Percentiles rank a stretch among this genome's conserved stretches.
Evolutionary conservation across 495 filamentous ascomycete genomes (phyloP).

Genomic region (Xylaria grammica): DNA sequence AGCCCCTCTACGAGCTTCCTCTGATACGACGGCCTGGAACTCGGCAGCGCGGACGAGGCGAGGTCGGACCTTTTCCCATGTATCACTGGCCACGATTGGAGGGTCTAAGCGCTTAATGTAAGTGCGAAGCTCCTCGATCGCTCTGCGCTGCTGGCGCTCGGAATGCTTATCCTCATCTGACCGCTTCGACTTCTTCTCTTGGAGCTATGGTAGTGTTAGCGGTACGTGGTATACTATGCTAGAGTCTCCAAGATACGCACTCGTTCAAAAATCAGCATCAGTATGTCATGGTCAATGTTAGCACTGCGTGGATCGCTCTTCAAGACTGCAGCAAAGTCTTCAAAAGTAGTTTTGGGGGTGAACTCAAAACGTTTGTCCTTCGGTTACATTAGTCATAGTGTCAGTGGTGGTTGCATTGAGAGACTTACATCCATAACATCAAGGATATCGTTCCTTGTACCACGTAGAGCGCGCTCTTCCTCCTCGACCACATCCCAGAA

Average conservation of each 20-base stretch:
- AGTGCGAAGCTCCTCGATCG: conserved; percentile 83
- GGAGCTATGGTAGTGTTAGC: conserved; percentile 59
- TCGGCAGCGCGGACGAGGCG: conserved; percentile 81
- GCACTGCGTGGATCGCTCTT: conserved; percentile 83
- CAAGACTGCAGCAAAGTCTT: conserved; percentile 81
- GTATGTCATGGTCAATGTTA: conserved; percentile 76
- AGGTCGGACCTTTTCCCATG: conserved; percentile 82
- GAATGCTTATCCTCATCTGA: conserved; percentile 84
- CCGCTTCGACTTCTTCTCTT: conserved; percentile 70
- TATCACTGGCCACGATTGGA: conserved; percentile 75
- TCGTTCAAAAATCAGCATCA: conserved; percentile 79
- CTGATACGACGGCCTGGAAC: conserved; percentile 78
- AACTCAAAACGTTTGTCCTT: conserved; percentile 93
- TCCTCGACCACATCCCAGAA: conserved; percentile 98
- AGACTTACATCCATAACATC: conserved; percentile 86
- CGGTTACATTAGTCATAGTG: conserved; percentile 29
- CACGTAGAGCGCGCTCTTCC: conserved; percentile 82
- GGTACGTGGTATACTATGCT: background rate
- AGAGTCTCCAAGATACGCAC: conserved; percentile 40
- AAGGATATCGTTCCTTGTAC: conserved; percentile 80
- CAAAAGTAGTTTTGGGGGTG: conserved; percentile 79
- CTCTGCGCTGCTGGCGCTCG: conserved; percentile 84
- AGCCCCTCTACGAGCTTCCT: conserved; percentile 79
- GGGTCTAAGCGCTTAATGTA: conserved; percentile 91
- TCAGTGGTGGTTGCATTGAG: background rate